Evolutionary conservation across 345 rosid genomes (phyloP).

Genomic region (Eucalyptus marginata): DNA sequence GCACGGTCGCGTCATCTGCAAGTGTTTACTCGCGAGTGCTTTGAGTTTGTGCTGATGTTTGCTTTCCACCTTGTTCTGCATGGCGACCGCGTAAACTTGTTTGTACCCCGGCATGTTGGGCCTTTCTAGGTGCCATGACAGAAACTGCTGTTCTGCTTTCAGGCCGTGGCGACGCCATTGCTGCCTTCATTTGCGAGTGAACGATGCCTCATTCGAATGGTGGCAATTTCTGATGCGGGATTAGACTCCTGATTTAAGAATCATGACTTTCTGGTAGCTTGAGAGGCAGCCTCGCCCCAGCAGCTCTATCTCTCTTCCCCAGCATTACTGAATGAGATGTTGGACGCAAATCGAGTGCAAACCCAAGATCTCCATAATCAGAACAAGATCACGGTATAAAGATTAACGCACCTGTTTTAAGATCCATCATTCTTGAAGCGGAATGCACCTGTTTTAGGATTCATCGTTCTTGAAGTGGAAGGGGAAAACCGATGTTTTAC

Average conservation of each 20-base stretch:
- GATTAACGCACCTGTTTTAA: too few relatives aligned
- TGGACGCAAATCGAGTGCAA: too few relatives aligned
- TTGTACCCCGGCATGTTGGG: neutral
- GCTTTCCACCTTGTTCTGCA: neutral
- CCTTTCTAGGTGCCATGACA: accelerated
- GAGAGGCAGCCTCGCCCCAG: neutral
- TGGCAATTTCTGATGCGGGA: accelerated
- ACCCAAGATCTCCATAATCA: too few relatives aligned
- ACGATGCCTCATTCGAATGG: neutral
- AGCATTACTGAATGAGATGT: neutral
- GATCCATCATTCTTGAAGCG: too few relatives aligned
- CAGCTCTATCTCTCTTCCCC: neutral
- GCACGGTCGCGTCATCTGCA: neutral
- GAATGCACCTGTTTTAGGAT: too few relatives aligned
- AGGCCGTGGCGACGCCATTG: neutral
- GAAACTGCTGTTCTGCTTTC: neutral
- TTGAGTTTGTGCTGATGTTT: neutral
- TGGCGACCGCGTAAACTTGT: neutral
- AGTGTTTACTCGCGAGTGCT: neutral
- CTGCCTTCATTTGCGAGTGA: neutral
- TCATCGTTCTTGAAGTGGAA: too few relatives aligned
- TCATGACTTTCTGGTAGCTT: neutral
- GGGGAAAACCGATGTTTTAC: too few relatives aligned
- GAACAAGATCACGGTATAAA: too few relatives aligned
- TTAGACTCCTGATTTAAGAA: neutral